Evolutionary conservation across 108 stramenopile species (phyloP).

Genomic region (Cyclotella atomus): DNA sequence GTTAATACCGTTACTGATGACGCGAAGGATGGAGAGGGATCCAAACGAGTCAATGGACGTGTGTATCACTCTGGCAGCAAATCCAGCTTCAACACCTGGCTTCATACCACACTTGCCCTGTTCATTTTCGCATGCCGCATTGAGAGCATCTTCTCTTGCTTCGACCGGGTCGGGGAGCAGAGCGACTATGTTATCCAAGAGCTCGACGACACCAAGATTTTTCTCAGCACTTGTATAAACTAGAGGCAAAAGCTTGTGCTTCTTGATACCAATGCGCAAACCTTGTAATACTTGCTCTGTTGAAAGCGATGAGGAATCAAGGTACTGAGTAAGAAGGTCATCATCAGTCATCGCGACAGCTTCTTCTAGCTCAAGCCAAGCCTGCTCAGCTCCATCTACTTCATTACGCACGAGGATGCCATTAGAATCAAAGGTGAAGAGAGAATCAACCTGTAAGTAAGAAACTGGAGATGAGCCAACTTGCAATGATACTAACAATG

Average conservation of each 20-base stretch:
- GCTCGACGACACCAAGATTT: slow-evolving; percentile 37
- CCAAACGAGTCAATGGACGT: slow-evolving; percentile 40
- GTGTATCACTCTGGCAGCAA: slow-evolving; percentile 41
- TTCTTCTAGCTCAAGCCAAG: slow-evolving; percentile 36
- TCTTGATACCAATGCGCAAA: slow-evolving; percentile 5
- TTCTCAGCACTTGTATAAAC: slow-evolving; percentile 35
- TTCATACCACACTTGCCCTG: slow-evolving; percentile 18
- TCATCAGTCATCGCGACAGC: slow-evolving; percentile 44
- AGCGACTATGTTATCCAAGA: slow-evolving; percentile 36
- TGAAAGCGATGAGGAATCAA: slow-evolving; percentile 17
- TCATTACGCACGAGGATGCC: slow-evolving; percentile 10
- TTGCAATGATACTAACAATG: background rate
- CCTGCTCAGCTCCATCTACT: slow-evolving; percentile 21
- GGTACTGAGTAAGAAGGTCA: slow-evolving; percentile 34
- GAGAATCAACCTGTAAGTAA: slow-evolving; percentile 15
- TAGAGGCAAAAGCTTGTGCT: slow-evolving; percentile 31
- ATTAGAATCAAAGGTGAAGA: slow-evolving; percentile 15
- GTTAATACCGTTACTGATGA: slow-evolving; percentile 35
- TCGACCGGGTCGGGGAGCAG: slow-evolving; percentile 39
- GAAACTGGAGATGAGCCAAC: too few relatives aligned
- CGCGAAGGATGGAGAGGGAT: slow-evolving; percentile 31
- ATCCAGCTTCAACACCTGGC: slow-evolving; percentile 45
- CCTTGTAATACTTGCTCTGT: slow-evolving; percentile 19
- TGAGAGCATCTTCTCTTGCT: slow-evolving; percentile 24
- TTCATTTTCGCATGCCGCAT: slow-evolving; percentile 25